A percentile compares a stretch with the other conserved stretches of the same genome.
Evolutionary conservation across 208 protist genomes (phyloP).

Genomic region (Crithidia fasciculata): DNA sequence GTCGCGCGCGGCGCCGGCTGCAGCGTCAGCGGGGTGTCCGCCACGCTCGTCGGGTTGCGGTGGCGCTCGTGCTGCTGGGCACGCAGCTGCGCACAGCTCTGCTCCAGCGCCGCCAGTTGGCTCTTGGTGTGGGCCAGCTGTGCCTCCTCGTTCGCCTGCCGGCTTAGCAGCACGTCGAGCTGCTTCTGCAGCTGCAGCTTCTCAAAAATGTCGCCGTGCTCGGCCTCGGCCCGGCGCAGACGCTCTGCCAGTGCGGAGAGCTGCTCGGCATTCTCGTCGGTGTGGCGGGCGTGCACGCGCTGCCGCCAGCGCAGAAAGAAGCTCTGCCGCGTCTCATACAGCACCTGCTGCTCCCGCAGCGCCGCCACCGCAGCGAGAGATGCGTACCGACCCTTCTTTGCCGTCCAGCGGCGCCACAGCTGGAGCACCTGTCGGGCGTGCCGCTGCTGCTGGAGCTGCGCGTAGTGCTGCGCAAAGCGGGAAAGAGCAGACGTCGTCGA

Average conservation of each 20-base stretch:
- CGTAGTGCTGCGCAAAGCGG: slow-evolving; percentile 35
- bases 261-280: slow-evolving; percentile 30
- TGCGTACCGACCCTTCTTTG: slow-evolving; percentile 25
- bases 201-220: slow-evolving; percentile 81
- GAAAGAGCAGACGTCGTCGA: slow-evolving; percentile 9
- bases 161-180: slow-evolving; percentile 57
- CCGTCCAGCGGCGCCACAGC: slow-evolving; percentile 58
- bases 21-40: background rate
- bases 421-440: slow-evolving; percentile 26
- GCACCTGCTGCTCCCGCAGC: slow-evolving; percentile 44
- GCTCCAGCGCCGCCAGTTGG: slow-evolving; percentile 30
- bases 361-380: slow-evolving; percentile 49
- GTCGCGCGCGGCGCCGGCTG: background rate
- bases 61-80: slow-evolving; percentile 2
- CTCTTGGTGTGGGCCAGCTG: slow-evolving; percentile 34
- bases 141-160: slow-evolving; percentile 51
- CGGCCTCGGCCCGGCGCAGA: slow-evolving; percentile 57
- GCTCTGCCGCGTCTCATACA: slow-evolving; percentile 37
- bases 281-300: slow-evolving; percentile 37
- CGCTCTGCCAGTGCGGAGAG: slow-evolving; percentile 46
- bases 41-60: background rate
- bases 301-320: slow-evolving; percentile 60
- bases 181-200: slow-evolving; percentile 84
- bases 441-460: slow-evolving; percentile 14
- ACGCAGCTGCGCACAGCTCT: slow-evolving; percentile 22